Percentiles rank a stretch among this genome's conserved stretches.
Evolutionary conservation across 768 basidiomycete genomes (phyloP).

Genomic region (Phanerodontia chrysosporium): DNA sequence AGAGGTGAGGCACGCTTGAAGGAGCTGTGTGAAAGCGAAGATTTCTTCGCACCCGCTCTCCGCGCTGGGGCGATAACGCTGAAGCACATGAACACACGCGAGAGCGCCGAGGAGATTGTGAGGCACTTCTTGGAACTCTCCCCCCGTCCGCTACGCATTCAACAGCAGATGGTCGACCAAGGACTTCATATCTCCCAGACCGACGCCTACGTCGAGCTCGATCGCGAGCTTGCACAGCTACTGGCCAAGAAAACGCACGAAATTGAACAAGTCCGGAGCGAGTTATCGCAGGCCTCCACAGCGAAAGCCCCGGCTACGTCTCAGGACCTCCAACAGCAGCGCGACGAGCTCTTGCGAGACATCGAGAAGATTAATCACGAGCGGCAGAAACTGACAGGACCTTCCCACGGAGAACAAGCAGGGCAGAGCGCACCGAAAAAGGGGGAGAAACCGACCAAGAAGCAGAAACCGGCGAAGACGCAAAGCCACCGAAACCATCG

Average conservation of each 20-base stretch:
- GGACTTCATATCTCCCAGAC: conserved; percentile 8
- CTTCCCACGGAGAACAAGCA: too few relatives aligned
- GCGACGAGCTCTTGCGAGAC: conserved; percentile 30
- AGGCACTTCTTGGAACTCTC: conserved; percentile 3
- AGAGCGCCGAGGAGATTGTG: conserved; percentile 40
- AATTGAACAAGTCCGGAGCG: conserved; percentile 29
- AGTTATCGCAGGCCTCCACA: conserved; percentile 17
- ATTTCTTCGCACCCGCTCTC: conserved; percentile 48
- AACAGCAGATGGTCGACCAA: conserved; percentile 11
- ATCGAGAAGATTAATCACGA: conserved; percentile 39
- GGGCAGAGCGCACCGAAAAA: too few relatives aligned
- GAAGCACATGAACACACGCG: conserved; percentile 38
- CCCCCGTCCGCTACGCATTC: conserved; percentile 1
- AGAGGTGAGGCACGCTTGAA: conserved; percentile 38
- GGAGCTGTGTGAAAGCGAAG: conserved; percentile 37
- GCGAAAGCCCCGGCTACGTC: conserved; percentile 14
- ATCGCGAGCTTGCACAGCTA: conserved; percentile 45
- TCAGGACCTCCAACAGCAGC: conserved; percentile 37
- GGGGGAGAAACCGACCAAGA: too few relatives aligned
- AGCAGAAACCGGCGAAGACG: too few relatives aligned
- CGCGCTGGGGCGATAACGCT: conserved; percentile 42
- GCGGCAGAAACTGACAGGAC: conserved; percentile 18
- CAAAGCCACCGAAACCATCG: too few relatives aligned
- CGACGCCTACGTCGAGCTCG: conserved; percentile 13
- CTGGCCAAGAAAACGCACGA: conserved; percentile 43